phyloP scores from a whole-genome alignment of 2,329 filamentous ascomycete species.

The Xylaria sp. region DNA sequence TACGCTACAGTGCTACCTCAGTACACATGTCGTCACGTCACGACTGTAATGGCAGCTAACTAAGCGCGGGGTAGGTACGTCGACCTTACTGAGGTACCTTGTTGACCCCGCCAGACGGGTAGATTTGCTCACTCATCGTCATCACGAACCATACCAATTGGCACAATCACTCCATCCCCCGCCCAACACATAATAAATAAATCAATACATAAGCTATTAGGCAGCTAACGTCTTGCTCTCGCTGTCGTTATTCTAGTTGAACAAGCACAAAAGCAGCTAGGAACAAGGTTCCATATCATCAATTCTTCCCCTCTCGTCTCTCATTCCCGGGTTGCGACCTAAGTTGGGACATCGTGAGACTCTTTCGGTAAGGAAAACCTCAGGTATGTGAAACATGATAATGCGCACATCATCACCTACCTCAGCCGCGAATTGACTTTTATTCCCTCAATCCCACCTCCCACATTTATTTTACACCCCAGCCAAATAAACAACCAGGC shows the following conservation, averaged over 20 bases:
- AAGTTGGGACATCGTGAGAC: slow-evolving; percentile 24
- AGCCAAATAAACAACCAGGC: slow-evolving; percentile 1
- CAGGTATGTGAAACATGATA: slow-evolving; percentile 28
- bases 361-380: slow-evolving; percentile 10
- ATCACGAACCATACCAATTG: slow-evolving; percentile 9
- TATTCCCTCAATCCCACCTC: slow-evolving; percentile 30
- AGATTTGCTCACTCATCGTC: slow-evolving; percentile 23
- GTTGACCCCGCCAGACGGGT: background rate
- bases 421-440: slow-evolving; percentile 2
- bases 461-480: background rate
- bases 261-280: background rate
- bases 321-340: background rate
- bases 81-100: background rate
- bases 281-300: background rate
- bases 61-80: slow-evolving; percentile 14
- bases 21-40: slow-evolving; percentile 9
- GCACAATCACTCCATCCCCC: background rate
- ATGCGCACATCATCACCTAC: slow-evolving; percentile 1
- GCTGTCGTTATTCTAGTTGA: background rate
- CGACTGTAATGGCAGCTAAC: slow-evolving; percentile 1
- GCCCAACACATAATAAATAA: background rate
- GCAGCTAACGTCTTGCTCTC: background rate
- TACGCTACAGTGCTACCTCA: background rate
- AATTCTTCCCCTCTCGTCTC: background rate
- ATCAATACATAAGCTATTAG: slow-evolving; percentile 11